phyloP scores from a whole-genome alignment of 73 alveolate species.

The Paramecium pentaurelia region DNA sequence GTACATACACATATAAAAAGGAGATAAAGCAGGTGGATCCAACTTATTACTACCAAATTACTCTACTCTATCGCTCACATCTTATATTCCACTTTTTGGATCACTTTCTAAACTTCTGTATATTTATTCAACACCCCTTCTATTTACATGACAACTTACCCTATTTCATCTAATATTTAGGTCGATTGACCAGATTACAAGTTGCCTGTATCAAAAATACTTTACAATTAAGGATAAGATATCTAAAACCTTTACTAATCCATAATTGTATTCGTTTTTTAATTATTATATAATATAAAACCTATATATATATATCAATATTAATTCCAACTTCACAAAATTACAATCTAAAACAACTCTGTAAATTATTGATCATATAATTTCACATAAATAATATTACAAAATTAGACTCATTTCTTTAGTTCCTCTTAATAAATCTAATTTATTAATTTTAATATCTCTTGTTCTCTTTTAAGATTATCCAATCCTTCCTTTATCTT shows the following conservation, averaged over 20 bases:
- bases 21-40: conserved; percentile 12
- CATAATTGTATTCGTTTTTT: not conserved
- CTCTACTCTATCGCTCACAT: not conserved
- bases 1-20: conserved; percentile 52
- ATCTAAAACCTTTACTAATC: not conserved
- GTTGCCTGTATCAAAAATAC: not conserved
- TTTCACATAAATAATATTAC: not conserved
- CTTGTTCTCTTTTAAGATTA: not conserved
- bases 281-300: not conserved
- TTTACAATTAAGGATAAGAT: not conserved
- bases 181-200: not conserved
- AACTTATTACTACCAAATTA: conserved; percentile 23
- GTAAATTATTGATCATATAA: not conserved
- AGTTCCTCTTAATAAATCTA: conserved; percentile 14
- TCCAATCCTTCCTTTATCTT: not conserved
- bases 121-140: not conserved
- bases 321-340: not conserved
- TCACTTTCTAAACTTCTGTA: not conserved
- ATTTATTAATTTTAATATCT: not conserved
- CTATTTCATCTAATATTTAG: not conserved
- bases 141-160: not conserved
- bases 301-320: no score
- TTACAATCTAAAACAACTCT: not conserved
- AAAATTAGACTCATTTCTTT: not conserved
- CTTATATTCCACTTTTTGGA: not conserved